phyloP scores from a whole-genome alignment of 176 grass and related monocot species.

The Carex scoparia region DNA sequence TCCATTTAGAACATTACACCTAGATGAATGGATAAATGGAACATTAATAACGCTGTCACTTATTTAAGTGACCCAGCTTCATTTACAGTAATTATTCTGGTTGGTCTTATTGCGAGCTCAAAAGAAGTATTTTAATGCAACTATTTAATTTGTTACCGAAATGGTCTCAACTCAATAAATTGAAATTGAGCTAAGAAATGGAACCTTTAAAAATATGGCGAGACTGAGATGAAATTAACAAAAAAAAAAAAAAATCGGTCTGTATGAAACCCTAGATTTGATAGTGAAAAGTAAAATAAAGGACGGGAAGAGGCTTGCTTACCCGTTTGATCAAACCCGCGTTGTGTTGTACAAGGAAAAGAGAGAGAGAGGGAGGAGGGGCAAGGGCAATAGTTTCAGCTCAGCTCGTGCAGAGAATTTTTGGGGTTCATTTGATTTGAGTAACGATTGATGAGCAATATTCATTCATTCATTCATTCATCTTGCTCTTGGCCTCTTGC shows the following conservation, averaged over 20 bases:
- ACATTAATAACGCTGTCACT: neutral
- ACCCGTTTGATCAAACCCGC: neutral
- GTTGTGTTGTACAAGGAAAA: neutral
- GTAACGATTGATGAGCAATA: no score
- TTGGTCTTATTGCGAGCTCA: neutral
- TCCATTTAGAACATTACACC: neutral
- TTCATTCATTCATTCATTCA: no score
- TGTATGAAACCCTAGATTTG: neutral
- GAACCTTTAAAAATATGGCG: neutral
- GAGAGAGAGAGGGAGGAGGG: neutral
- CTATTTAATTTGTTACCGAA: neutral
- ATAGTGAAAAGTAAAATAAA: neutral
- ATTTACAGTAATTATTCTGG: neutral
- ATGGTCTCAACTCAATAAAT: neutral
- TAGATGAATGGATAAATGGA: neutral
- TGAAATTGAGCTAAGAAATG: neutral
- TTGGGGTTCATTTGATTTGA: neutral
- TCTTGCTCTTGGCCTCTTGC: no score
- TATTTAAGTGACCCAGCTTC: neutral
- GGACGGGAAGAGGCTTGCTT: neutral
- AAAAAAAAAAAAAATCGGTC: neutral
- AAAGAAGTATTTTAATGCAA: neutral
- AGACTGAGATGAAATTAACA: neutral
- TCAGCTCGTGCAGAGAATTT: neutral
- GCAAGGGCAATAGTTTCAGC: neutral